These are phyloP conservation scores for Tilletia setariae DNA, from an alignment of 1,284 basidiomycete genomes.

Conservation along the genomic window DNA sequence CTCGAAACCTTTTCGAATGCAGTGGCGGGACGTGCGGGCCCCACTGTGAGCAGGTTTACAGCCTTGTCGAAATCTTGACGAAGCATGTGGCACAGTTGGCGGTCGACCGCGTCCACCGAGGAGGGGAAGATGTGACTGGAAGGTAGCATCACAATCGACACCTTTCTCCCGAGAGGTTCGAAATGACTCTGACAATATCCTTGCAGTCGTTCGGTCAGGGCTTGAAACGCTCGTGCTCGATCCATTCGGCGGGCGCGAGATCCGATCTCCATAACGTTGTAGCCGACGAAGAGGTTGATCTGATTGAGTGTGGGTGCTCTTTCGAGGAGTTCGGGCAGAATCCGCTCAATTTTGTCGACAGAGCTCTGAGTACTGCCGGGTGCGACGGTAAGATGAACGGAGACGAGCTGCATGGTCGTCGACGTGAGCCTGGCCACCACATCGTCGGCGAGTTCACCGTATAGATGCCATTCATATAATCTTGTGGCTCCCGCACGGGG, in stretches of 20 bases:
- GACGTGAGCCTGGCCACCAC: not conserved
- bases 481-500: not conserved
- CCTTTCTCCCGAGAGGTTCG: not conserved
- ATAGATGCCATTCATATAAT: slow-evolving; percentile 7
- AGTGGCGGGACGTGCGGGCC: too few relatives aligned
- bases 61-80: slow-evolving; percentile 8
- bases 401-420: not conserved
- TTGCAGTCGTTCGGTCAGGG: not conserved
- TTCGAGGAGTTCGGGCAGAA: not conserved
- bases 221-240: slow-evolving; percentile 7
- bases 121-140: slow-evolving; percentile 6
- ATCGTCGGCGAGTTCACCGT: not conserved
- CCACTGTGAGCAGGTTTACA: too few relatives aligned
- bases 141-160: not conserved
- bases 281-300: not conserved
- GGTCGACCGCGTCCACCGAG: slow-evolving; percentile 1
- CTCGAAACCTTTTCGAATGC: too few relatives aligned
- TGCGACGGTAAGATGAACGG: not conserved
- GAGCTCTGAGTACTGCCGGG: not conserved
- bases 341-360: slow-evolving; percentile 3
- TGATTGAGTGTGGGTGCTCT: not conserved
- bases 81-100: not conserved
- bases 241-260: not conserved
- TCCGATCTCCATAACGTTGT: slow-evolving; percentile 7
- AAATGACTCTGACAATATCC: too few relatives aligned